phyloP scores from a whole-genome alignment of 192 early-diverging fungal genomes.

The Rhizophagus prolifer region DNA sequence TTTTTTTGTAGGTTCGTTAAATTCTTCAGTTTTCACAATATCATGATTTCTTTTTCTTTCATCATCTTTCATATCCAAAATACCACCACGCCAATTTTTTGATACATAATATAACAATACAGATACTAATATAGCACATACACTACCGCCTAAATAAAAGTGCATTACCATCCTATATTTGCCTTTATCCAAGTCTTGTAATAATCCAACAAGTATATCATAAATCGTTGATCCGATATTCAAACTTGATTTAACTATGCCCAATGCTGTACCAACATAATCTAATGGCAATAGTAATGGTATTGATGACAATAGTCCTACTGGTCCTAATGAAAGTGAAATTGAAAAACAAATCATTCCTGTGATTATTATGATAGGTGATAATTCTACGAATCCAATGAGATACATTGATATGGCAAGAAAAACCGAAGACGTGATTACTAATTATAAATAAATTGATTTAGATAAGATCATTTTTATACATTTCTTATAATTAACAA shows the following conservation, averaged over 20 bases:
- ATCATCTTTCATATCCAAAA: not conserved
- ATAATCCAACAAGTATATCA: slow-evolving; percentile 6
- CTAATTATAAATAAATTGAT: not conserved
- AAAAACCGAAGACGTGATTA: not conserved
- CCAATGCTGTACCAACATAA: slow-evolving; percentile 9
- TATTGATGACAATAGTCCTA: not conserved
- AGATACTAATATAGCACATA: not conserved
- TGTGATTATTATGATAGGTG: not conserved
- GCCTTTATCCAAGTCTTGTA: not conserved
- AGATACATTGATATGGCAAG: not conserved
- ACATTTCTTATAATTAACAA: no score
- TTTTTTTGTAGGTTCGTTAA: not conserved
- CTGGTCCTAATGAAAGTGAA: slow-evolving; percentile 7
- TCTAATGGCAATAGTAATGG: slow-evolving; percentile 9
- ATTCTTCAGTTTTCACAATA: not conserved
- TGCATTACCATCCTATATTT: not conserved
- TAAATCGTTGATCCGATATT: slow-evolving; percentile 1
- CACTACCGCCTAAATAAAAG: not conserved
- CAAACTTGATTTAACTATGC: not conserved
- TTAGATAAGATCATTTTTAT: not conserved
- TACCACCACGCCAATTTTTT: not conserved
- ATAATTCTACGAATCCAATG: not conserved
- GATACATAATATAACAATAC: not conserved
- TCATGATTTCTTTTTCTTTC: not conserved
- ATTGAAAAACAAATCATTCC: slow-evolving; percentile 11